A percentile compares a stretch with the other conserved stretches of the same genome.
Conservation (phyloP, 148 eudicot species). For the Heliosperma pusillum region DNA sequence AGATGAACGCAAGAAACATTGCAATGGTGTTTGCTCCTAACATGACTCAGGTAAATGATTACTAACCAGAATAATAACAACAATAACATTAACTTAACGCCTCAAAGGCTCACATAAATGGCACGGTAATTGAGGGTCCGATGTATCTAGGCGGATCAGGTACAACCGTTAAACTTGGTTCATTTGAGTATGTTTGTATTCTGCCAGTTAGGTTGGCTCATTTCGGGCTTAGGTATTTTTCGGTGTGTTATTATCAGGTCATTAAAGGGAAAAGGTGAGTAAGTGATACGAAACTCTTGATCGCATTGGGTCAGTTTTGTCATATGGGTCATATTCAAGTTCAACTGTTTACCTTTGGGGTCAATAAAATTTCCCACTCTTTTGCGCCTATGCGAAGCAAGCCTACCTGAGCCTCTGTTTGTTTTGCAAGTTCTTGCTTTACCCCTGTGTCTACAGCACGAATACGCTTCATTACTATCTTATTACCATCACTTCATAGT, state of each 20-base stretch:
- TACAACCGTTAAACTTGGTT: neutral
- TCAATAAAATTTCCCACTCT: too few species aligned
- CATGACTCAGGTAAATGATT: constrained; percentile 74
- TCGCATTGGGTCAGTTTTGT: neutral
- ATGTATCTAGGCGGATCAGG: neutral
- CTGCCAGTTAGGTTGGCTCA: neutral
- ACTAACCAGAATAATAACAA: neutral
- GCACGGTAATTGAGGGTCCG: neutral
- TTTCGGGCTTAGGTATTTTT: neutral
- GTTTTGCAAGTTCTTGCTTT: neutral
- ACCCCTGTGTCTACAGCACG: neutral
- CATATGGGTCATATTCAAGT: too few species aligned
- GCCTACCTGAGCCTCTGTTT: too few species aligned
- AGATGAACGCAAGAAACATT: constrained; percentile 90
- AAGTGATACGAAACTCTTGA: neutral
- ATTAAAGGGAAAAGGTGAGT: too few species aligned
- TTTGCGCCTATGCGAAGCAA: too few species aligned
- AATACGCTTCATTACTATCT: neutral
- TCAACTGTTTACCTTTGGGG: neutral
- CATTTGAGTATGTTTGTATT: neutral
- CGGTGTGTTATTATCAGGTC: neutral
- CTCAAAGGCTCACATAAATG: neutral
- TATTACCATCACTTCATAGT: too few species aligned
- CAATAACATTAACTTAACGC: neutral
- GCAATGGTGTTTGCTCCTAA: constrained; percentile 96